Evolutionary conservation across 2,329 filamentous ascomycete genomes (phyloP), one percentile per base, ranked within the genome.

Genomic region (Phaeosphaeriaceae sp.): DNA sequence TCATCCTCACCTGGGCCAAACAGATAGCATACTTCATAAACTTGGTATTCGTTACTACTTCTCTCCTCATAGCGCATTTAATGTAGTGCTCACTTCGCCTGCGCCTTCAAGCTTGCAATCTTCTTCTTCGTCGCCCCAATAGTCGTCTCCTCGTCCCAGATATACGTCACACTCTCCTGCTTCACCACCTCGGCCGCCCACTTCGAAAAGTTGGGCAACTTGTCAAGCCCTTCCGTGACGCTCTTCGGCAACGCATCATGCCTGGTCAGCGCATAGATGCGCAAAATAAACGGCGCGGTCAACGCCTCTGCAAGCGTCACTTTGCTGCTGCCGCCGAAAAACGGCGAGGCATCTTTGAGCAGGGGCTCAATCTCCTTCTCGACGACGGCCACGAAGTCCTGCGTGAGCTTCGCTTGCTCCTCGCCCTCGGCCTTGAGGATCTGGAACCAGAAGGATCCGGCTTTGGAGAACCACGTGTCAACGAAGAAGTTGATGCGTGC

Each of bases 281-380:
- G 83, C 20, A 92, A 70, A 10, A 91, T 70, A 72, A 93, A 92
- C 0, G 90, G 88, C 0, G 86, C 90, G 1, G 84, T 85, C 57
- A 88, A 79, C 15, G 85, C 88, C 85, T 95, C 92, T 11, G 88
- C 91, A 36, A 93, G 76, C 0, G 91, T 94, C 42, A 93, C 71
- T 71, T 77, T 75, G n/a, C 72, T 65, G 51, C 76, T 80, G 0
- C 81, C 81, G 0, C 78, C 79, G 57, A 83, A 83, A 66, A 81
- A 83, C 0, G 81, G 81, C 6, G 45, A 60, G 7, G 79, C 79
- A 51, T 80, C 76, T 11, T 74, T 70, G 24, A 96, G 79, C 40
- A 92, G 77, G 1, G 90, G 90, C 77, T 93, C 91, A 54, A 95
- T 79, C 68, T 94, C 90, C 78, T 89, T 91, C 53, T 82, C 81